A percentile compares a stretch with the other conserved stretches of the same genome.
Evolutionary conservation across 164 flowering plant genomes (phyloP).

Genomic region (Houttuynia cordata): DNA sequence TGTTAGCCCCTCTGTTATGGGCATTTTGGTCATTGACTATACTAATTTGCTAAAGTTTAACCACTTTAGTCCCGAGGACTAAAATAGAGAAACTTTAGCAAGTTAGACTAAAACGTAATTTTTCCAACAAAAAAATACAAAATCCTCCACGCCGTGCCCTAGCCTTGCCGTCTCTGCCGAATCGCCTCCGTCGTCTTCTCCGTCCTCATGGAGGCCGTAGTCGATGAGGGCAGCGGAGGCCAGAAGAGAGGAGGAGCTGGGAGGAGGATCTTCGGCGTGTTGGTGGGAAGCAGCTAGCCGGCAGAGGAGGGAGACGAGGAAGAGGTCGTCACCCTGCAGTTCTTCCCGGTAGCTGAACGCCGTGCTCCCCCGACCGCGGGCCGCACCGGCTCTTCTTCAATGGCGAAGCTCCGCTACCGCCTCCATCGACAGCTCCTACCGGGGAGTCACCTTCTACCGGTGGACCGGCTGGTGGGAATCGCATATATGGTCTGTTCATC

Average conservation of each 20-base stretch:
- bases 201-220: slow-evolving; percentile 37
- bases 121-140: too few relatives aligned
- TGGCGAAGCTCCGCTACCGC: slow-evolving; percentile 46
- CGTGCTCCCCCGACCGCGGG: slow-evolving; percentile 55
- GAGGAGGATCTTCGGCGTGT: slow-evolving; percentile 48
- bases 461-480: slow-evolving; percentile 97
- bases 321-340: slow-evolving; percentile 54
- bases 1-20: too few relatives aligned
- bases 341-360: slow-evolving; percentile 42
- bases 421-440: slow-evolving; percentile 78
- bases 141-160: too few relatives aligned
- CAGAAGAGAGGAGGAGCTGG: slow-evolving; percentile 16
- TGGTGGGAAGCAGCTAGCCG: slow-evolving; percentile 15
- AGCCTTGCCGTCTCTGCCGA: too few relatives aligned
- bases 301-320: slow-evolving; percentile 9
- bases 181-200: slow-evolving; percentile 77
- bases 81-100: too few relatives aligned
- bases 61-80: too few relatives aligned
- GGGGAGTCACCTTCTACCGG: slow-evolving; percentile 73
- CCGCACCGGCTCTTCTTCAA: too few relatives aligned
- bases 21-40: too few relatives aligned
- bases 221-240: slow-evolving; percentile 30
- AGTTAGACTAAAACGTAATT: too few relatives aligned
- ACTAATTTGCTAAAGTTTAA: too few relatives aligned
- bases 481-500: slow-evolving; percentile 60